These are phyloP conservation scores for Leishmania amazonensis DNA, from an alignment of 208 protist species.

Conservation along the genomic window DNA sequence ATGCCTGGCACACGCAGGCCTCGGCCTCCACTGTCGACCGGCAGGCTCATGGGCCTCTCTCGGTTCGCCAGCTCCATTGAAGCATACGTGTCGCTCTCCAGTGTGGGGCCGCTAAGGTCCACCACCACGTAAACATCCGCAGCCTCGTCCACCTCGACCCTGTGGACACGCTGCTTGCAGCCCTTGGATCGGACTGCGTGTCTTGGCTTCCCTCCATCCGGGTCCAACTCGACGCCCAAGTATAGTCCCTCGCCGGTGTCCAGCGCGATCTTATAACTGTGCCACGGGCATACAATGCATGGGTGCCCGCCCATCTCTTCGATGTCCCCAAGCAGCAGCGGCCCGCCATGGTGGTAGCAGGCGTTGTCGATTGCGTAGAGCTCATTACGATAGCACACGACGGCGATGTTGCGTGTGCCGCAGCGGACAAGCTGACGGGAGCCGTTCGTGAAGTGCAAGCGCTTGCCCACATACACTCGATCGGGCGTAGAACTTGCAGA, in stretches of 20 bases:
- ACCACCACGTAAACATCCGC: conserved; percentile 73
- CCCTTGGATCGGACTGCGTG: conserved; percentile 77
- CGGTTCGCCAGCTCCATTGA: conserved; percentile 75
- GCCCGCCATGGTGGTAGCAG: conserved; percentile 92
- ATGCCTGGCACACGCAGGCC: conserved; percentile 25
- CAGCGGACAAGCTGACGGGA: conserved; percentile 76
- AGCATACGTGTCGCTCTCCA: conserved; percentile 83
- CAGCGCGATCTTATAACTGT: conserved; percentile 89
- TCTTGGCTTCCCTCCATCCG: conserved; percentile 34
- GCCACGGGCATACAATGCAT: conserved; percentile 92
- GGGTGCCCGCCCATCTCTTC: conserved; percentile 89
- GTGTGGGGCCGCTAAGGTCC: conserved; percentile 42
- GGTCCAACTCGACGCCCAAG: conserved; percentile 56
- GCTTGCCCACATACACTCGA: conserved; percentile 37
- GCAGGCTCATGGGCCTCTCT: conserved; percentile 42
- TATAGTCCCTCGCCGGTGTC: conserved; percentile 91
- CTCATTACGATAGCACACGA: conserved; percentile 57
- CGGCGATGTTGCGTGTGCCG: conserved; percentile 82
- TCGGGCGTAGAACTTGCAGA: neutral
- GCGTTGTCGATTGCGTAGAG: conserved; percentile 93
- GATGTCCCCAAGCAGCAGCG: conserved; percentile 89
- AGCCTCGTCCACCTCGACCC: conserved; percentile 55
- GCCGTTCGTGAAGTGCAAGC: conserved; percentile 41
- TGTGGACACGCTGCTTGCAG: conserved; percentile 84
- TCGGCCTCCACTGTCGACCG: conserved; percentile 29